Conservation (phyloP, 2,329 filamentous ascomycete species). For the Hypomyces perniciosus region DNA sequence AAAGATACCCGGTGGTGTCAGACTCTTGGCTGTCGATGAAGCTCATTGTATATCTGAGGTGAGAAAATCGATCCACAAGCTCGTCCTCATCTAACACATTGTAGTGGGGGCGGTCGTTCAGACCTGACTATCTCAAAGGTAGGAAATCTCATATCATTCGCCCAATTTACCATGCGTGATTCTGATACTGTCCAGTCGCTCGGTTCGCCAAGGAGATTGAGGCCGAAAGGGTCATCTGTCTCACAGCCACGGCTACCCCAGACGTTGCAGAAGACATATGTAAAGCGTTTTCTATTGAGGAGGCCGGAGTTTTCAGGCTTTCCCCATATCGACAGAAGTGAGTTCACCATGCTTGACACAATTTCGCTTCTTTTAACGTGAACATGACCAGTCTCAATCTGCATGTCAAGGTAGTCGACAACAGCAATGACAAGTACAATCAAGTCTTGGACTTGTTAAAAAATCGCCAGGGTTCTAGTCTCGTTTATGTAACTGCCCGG, state of each 20-base stretch:
- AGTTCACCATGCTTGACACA: not conserved
- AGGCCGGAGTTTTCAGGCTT: constrained; percentile 52
- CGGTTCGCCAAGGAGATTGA: constrained; percentile 49
- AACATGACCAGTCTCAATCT: constrained; percentile 37
- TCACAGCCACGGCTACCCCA: constrained; percentile 55
- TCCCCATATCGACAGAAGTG: constrained; percentile 53
- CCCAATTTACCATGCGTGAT: not conserved
- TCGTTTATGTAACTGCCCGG: not conserved
- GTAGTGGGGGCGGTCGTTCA: too few species aligned
- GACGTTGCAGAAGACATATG: constrained; percentile 51
- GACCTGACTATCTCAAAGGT: too few species aligned
- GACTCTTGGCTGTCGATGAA: too few species aligned
- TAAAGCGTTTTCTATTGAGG: constrained; percentile 36
- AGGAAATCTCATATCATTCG: too few species aligned
- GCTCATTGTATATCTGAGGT: too few species aligned
- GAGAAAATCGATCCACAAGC: too few species aligned
- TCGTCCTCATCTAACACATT: too few species aligned
- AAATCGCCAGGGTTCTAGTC: not conserved
- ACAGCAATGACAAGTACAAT: not conserved
- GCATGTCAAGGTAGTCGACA: constrained; percentile 37
- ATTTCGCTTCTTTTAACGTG: not conserved
- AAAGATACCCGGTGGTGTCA: too few species aligned
- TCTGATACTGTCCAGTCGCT: constrained; percentile 32
- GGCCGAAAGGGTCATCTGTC: constrained; percentile 53
- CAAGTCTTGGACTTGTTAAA: not conserved